These are phyloP conservation scores for Cytospora mali DNA, from an alignment of 2,329 filamentous ascomycete species.

Conservation along the genomic window DNA sequence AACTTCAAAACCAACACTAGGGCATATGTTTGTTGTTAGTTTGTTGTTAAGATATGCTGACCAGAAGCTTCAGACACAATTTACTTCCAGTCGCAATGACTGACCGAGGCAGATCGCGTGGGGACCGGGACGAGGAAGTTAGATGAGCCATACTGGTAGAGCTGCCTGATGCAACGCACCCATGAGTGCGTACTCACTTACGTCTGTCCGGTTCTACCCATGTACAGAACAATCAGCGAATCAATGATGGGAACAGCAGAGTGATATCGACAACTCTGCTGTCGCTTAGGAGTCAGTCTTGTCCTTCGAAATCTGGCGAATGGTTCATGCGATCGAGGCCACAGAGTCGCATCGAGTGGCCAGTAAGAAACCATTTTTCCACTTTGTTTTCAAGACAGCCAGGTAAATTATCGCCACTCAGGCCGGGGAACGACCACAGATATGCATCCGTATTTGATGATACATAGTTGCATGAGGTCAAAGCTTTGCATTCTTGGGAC, in stretches of 20 bases:
- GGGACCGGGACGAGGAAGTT: neutral
- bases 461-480: neutral
- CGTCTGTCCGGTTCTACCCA: neutral
- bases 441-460: neutral
- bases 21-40: neutral
- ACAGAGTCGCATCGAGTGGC: neutral
- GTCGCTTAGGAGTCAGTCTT: neutral
- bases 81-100: neutral
- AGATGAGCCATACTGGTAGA: neutral
- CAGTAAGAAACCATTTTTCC: slow-evolving; percentile 13
- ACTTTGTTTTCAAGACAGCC: slow-evolving; percentile 2
- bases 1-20: neutral
- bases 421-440: neutral
- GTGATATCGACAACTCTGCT: slow-evolving; percentile 6
- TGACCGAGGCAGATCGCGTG: slow-evolving; percentile 16
- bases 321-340: neutral
- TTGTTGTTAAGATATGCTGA: neutral
- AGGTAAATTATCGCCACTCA: neutral
- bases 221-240: neutral
- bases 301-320: neutral
- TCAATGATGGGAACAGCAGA: neutral
- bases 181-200: neutral
- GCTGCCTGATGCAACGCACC: slow-evolving; percentile 21
- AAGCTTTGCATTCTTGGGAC: neutral
- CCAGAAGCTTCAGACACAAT: neutral